phyloP scores from a whole-genome alignment of 345 rosid genomes.

The Eucalyptus sideroxylon region DNA sequence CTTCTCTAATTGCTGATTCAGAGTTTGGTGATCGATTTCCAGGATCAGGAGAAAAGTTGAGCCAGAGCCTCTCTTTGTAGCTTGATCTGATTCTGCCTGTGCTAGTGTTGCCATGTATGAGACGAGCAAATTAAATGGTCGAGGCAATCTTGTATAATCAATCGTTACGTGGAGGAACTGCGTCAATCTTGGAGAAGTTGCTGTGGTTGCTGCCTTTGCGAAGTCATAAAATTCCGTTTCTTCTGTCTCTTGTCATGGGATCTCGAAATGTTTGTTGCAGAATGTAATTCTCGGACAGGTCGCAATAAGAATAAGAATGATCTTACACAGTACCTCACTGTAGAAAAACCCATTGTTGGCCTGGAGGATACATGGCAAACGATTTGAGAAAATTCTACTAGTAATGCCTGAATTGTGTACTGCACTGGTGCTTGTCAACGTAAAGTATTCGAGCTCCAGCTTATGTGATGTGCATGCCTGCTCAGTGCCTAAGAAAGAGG shows the following conservation, averaged over 20 bases:
- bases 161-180: neutral
- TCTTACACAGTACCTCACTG: neutral
- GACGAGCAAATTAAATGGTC: neutral
- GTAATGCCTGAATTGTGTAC: neutral
- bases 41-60: slow-evolving; percentile 74
- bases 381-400: neutral
- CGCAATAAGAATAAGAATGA: neutral
- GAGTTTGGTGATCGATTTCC: neutral
- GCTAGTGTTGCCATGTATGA: neutral
- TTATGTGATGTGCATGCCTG: neutral
- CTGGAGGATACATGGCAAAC: neutral
- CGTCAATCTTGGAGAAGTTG: neutral
- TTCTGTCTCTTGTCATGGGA: neutral
- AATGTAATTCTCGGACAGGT: neutral
- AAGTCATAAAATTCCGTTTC: neutral
- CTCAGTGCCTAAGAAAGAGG: neutral
- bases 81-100: slow-evolving; percentile 9
- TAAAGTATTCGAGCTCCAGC: neutral
- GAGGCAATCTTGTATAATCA: neutral
- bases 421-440: neutral
- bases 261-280: neutral
- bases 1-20: neutral
- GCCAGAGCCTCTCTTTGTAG: slow-evolving; percentile 64
- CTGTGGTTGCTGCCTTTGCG: neutral
- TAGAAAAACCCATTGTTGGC: neutral